Evolutionary conservation across 495 filamentous ascomycete species (phyloP).

Genomic region (Aspergillus affinis): DNA sequence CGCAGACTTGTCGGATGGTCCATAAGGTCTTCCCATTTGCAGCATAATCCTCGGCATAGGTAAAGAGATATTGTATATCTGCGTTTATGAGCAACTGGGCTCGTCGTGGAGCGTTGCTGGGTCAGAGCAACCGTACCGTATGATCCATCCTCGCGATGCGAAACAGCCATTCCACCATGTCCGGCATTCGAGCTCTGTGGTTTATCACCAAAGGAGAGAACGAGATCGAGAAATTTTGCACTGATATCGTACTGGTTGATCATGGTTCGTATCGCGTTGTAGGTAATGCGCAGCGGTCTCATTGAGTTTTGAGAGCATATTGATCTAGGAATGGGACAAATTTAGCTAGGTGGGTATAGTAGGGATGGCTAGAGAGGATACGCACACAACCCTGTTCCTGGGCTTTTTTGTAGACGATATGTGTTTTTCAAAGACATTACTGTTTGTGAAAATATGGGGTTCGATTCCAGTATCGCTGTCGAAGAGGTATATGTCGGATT

Average conservation of each 20-base stretch:
- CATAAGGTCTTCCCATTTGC: slow-evolving; percentile 1
- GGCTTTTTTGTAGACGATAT: slow-evolving; percentile 10
- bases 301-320: slow-evolving; percentile 15
- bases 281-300: slow-evolving; percentile 15
- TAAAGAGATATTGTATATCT: slow-evolving; percentile 19
- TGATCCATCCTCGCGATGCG: slow-evolving; percentile 13
- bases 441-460: slow-evolving; percentile 12
- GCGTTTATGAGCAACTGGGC: neutral
- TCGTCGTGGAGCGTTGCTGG: neutral
- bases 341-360: no score
- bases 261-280: slow-evolving; percentile 8
- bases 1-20: slow-evolving; percentile 20
- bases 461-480: slow-evolving; percentile 2
- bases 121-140: slow-evolving; percentile 9
- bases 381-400: slow-evolving; percentile 15
- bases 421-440: slow-evolving; percentile 13
- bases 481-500: slow-evolving; percentile 12
- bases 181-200: slow-evolving; percentile 20
- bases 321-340: slow-evolving; percentile 9
- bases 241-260: slow-evolving; percentile 15
- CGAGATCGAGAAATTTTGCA: slow-evolving; percentile 11
- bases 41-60: slow-evolving; percentile 10
- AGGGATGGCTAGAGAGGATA: no score
- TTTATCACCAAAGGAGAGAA: slow-evolving; percentile 22
- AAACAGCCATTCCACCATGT: slow-evolving; percentile 16